These are phyloP conservation scores for Apocynum venetum DNA, from an alignment of 257 asterid genomes.

Conservation along the genomic window DNA sequence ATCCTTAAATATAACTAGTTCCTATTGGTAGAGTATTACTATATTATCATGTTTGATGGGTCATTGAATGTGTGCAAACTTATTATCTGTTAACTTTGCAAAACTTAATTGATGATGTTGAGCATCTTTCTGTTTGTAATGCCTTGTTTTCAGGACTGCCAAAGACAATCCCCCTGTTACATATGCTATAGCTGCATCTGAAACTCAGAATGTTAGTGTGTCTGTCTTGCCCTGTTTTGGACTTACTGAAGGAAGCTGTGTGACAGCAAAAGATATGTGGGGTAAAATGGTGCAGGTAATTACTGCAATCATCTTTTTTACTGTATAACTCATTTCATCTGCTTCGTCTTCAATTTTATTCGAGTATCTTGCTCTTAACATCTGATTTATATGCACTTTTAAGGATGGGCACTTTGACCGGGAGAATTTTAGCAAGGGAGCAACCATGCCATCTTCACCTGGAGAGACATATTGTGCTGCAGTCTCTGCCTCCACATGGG, in stretches of 20 bases:
- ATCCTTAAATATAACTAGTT: background rate
- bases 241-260: slow-evolving; percentile 67
- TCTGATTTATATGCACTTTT: background rate
- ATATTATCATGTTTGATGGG: background rate
- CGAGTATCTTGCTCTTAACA: background rate
- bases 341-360: background rate
- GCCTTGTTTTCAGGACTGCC: slow-evolving; percentile 66
- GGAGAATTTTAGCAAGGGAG: slow-evolving; percentile 69
- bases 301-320: slow-evolving; percentile 2
- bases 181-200: slow-evolving; percentile 91
- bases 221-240: slow-evolving; percentile 95
- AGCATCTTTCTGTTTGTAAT: background rate
- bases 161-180: slow-evolving; percentile 91
- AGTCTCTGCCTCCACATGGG: slow-evolving; percentile 97
- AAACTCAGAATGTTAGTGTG: slow-evolving; percentile 90
- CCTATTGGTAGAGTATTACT: background rate
- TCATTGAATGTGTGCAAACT: background rate
- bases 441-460: slow-evolving; percentile 82
- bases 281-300: slow-evolving; percentile 82
- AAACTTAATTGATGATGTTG: background rate
- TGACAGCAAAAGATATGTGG: slow-evolving; percentile 97
- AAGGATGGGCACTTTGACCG: slow-evolving; percentile 92
- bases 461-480: slow-evolving; percentile 96
- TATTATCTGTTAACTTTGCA: background rate
- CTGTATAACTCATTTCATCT: background rate